phyloP scores from a whole-genome alignment of 805 yeast species.

The Teunomyces cretensis region DNA sequence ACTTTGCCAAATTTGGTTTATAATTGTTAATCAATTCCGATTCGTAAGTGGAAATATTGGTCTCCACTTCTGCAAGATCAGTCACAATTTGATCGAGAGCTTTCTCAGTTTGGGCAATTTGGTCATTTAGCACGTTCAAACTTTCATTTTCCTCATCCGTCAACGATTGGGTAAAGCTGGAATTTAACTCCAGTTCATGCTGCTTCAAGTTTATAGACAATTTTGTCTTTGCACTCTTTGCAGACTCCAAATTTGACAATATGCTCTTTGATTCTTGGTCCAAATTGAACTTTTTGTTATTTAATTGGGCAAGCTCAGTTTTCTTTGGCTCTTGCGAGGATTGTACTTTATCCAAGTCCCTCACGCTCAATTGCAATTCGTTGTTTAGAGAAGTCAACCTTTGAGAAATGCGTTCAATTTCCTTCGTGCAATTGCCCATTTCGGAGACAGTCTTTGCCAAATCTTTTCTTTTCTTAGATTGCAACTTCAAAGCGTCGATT shows the following conservation, averaged over 20 bases:
- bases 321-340: conserved; percentile 44
- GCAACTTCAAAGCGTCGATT: conserved; percentile 63
- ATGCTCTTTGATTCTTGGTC: conserved; percentile 44
- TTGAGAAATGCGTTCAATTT: conserved; percentile 48
- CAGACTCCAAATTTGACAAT: conserved; percentile 33
- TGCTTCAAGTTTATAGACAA: conserved; percentile 41
- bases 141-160: conserved; percentile 47
- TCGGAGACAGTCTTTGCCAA: conserved; percentile 39
- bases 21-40: conserved; percentile 61
- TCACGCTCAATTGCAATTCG: conserved; percentile 33
- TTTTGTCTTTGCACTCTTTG: conserved; percentile 31
- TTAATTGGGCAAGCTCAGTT: conserved; percentile 40
- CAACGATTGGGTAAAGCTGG: conserved; percentile 55
- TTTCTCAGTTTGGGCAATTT: conserved; percentile 39
- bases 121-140: conserved; percentile 32
- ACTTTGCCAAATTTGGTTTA: conserved; percentile 44
- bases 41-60: conserved; percentile 45
- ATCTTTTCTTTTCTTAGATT: conserved; percentile 53
- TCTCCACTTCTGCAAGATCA: conserved; percentile 44
- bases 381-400: conserved; percentile 52
- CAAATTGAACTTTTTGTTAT: conserved; percentile 39
- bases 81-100: conserved; percentile 42
- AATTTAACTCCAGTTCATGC: conserved; percentile 47
- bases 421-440: conserved; percentile 35
- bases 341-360: conserved; percentile 44